A percentile compares a stretch with the other conserved stretches of the same genome.
These are phyloP conservation scores for Intubia oerlemansii DNA, from an alignment of 2,329 filamentous ascomycete genomes.

Conservation along the genomic window DNA sequence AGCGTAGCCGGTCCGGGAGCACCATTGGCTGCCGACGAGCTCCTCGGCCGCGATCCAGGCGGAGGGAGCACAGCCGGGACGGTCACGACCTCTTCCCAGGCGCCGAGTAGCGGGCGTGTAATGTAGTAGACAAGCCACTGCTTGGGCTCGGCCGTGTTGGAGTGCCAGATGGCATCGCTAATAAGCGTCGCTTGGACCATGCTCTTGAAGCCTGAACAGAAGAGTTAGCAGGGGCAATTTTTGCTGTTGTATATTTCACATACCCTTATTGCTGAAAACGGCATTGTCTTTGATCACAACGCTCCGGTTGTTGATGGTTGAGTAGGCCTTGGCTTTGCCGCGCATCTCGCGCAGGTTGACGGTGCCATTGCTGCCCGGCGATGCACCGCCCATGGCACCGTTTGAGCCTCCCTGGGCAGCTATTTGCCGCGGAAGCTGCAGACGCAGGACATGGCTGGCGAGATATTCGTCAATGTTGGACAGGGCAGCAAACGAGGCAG, in stretches of 20 bases:
- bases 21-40: too few species aligned
- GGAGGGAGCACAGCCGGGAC: conserved; percentile 37
- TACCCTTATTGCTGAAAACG: conserved; percentile 92
- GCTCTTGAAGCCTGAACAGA: conserved; percentile 60
- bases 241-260: conserved; percentile 7
- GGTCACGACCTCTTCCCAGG: conserved; percentile 57
- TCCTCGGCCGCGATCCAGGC: too few species aligned
- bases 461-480: conserved; percentile 86
- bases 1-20: conserved; percentile 23
- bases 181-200: conserved; percentile 77
- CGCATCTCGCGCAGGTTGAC: conserved; percentile 64
- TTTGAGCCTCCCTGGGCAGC: too few species aligned
- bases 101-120: conserved; percentile 66
- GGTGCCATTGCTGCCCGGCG: conserved; percentile 31
- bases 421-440: conserved; percentile 21
- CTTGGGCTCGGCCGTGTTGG: conserved; percentile 69
- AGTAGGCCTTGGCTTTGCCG: conserved; percentile 85
- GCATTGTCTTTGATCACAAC: conserved; percentile 86
- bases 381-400: conserved; percentile 22
- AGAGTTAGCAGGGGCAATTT: conserved; percentile 1
- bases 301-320: conserved; percentile 78
- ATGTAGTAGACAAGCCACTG: conserved; percentile 98
- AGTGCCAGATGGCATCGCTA: conserved; percentile 69
- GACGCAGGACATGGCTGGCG: conserved; percentile 84
- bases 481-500: conserved; percentile 55